A percentile compares a stretch with the other conserved stretches of the same genome.
These are phyloP conservation scores for Kockovaella imperatae DNA, from an alignment of 768 basidiomycete genomes.

Conservation along the genomic window DNA sequence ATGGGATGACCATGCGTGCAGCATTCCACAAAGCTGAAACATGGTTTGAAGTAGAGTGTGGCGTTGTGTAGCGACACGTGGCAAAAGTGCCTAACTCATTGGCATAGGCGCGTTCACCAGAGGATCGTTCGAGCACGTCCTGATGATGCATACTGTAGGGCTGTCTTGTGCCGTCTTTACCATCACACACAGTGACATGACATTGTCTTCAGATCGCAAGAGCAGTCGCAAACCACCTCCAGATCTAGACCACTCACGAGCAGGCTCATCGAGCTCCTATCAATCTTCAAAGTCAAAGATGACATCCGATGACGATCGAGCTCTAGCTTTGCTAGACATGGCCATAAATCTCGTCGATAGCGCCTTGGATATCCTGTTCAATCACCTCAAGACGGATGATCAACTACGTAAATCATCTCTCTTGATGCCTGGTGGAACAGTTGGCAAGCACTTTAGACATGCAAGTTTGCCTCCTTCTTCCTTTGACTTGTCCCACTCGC, in stretches of 20 bases:
- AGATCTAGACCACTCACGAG: constrained; percentile 23
- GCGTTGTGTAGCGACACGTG: too few relatives aligned
- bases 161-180: too few relatives aligned
- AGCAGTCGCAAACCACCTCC: neutral
- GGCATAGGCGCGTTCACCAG: too few relatives aligned
- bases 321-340: constrained; percentile 25
- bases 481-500: neutral
- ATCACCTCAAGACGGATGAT: constrained; percentile 18
- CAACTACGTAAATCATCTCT: constrained; percentile 18
- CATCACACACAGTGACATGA: neutral
- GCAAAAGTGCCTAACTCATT: too few relatives aligned
- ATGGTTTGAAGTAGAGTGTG: too few relatives aligned
- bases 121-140: too few relatives aligned
- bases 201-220: constrained; percentile 1
- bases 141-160: too few relatives aligned
- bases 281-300: constrained; percentile 5
- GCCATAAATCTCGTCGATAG: constrained; percentile 30
- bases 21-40: too few relatives aligned
- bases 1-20: too few relatives aligned
- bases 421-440: constrained; percentile 35
- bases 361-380: constrained; percentile 22
- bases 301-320: constrained; percentile 26
- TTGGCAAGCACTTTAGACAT: constrained; percentile 39
- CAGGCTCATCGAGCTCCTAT: neutral
- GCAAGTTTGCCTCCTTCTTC: constrained; percentile 11